A percentile compares a stretch with the other conserved stretches of the same genome.
phyloP scores from a whole-genome alignment of 202 grass and related monocot genomes.

The Digitaria exilis region DNA sequence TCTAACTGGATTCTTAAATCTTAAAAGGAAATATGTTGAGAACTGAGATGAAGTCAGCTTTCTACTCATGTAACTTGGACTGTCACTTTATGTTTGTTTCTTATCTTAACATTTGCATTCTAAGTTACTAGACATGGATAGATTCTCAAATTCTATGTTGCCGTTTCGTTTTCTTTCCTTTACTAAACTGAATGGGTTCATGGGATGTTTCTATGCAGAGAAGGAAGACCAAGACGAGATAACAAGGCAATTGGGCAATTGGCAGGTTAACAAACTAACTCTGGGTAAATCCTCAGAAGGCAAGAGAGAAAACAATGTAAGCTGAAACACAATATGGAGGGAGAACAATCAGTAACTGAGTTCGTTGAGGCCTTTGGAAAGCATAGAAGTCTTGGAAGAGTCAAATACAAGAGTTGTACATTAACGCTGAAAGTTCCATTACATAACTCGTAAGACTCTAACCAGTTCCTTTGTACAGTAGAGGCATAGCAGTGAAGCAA shows the following conservation, averaged over 20 bases:
- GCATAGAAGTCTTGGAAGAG: not conserved
- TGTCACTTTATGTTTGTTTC: not conserved
- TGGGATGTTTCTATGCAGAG: slow-evolving; percentile 28
- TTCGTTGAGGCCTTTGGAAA: not conserved
- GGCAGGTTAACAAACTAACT: slow-evolving; percentile 37
- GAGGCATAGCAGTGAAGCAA: slow-evolving; percentile 13
- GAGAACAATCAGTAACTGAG: slow-evolving; percentile 9
- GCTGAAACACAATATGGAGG: not conserved
- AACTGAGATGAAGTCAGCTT: not conserved
- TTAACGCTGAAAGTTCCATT: not conserved
- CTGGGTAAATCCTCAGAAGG: not conserved
- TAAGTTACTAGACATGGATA: not conserved
- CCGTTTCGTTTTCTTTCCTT: not conserved
- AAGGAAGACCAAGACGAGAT: slow-evolving; percentile 42
- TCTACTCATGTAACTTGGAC: not conserved
- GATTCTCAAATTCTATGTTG: not conserved
- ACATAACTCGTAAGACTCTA: not conserved
- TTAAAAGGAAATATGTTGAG: not conserved
- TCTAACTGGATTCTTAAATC: not conserved
- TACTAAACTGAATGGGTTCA: not conserved
- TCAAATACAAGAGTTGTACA: slow-evolving; percentile 18
- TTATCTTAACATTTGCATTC: not conserved
- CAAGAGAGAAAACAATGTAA: not conserved
- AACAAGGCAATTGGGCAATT: not conserved
- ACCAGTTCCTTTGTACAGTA: not conserved